These are phyloP conservation scores for Pinus albicaulis DNA, from an alignment of 75 land plant species.

Conservation along the genomic window DNA sequence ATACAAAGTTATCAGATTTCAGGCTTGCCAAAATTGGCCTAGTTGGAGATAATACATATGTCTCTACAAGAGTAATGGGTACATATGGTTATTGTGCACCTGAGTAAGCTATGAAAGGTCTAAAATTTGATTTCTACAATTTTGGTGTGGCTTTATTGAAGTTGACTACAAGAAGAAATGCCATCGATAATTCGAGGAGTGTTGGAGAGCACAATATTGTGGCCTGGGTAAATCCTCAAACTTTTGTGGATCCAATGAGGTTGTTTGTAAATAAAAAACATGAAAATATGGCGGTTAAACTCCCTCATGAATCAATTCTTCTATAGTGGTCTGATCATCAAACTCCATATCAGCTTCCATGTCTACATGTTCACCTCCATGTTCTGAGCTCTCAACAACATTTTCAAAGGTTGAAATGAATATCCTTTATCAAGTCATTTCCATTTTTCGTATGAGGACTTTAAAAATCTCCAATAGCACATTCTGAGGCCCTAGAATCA, in stretches of 20 bases:
- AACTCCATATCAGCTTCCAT: slow-evolving; percentile 99
- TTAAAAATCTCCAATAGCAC: neutral
- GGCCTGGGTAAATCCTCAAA: slow-evolving; percentile 34
- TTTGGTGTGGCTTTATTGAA: slow-evolving; percentile 52
- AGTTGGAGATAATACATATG: slow-evolving; percentile 90
- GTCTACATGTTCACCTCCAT: slow-evolving; percentile 51
- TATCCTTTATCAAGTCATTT: neutral
- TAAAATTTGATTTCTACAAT: slow-evolving; percentile 39
- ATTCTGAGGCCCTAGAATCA: neutral
- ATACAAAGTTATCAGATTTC: slow-evolving; percentile 82
- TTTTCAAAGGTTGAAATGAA: neutral
- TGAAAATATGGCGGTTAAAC: slow-evolving; percentile 7
- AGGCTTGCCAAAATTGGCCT: slow-evolving; percentile 88
- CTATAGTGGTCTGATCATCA: slow-evolving; percentile 44
- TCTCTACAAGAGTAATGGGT: slow-evolving; percentile 84
- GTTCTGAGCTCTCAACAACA: neutral
- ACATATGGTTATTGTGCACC: slow-evolving; percentile 92
- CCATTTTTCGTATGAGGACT: neutral
- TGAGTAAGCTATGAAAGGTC: slow-evolving; percentile 86
- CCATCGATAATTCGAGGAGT: slow-evolving; percentile 44
- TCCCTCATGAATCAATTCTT: slow-evolving; percentile 4
- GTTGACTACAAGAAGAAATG: slow-evolving; percentile 52
- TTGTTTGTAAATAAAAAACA: neutral
- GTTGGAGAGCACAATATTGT: slow-evolving; percentile 60
- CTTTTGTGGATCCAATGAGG: slow-evolving; percentile 1